Evolutionary conservation across 208 protist genomes (phyloP).

Genomic region (Trypanosoma congolense): DNA sequence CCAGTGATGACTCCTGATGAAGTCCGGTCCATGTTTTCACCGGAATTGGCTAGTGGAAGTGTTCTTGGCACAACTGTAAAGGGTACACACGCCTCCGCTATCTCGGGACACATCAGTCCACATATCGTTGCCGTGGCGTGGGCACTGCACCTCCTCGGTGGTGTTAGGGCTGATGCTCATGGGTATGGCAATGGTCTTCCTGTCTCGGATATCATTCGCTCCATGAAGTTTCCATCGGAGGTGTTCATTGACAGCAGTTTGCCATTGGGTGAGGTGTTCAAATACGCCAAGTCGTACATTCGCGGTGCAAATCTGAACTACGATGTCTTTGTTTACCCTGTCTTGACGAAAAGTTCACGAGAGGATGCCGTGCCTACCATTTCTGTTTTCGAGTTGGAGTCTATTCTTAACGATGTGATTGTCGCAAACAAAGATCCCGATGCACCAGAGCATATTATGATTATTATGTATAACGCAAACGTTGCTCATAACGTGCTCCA

Average conservation of each 20-base stretch:
- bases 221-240: constrained; percentile 61
- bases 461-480: constrained; percentile 87
- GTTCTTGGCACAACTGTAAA: constrained; percentile 69
- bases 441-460: constrained; percentile 69
- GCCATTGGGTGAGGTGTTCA: constrained; percentile 79
- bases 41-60: constrained; percentile 81
- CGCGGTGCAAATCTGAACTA: constrained; percentile 34
- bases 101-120: constrained; percentile 74
- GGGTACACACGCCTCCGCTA: constrained; percentile 61
- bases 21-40: constrained; percentile 71
- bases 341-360: constrained; percentile 79
- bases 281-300: constrained; percentile 72
- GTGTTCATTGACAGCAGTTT: constrained; percentile 73
- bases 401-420: constrained; percentile 74
- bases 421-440: constrained; percentile 71
- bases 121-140: constrained; percentile 85
- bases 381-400: constrained; percentile 83
- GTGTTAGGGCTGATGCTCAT: constrained; percentile 53
- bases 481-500: constrained; percentile 87
- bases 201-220: constrained; percentile 77
- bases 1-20: constrained; percentile 57
- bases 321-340: constrained; percentile 63
- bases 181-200: constrained; percentile 81
- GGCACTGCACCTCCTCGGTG: constrained; percentile 82
- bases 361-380: constrained; percentile 87